Base-by-base conservation (phyloP, 2,329 filamentous ascomycete genomes). In the Penicillium sp. region DNA sequence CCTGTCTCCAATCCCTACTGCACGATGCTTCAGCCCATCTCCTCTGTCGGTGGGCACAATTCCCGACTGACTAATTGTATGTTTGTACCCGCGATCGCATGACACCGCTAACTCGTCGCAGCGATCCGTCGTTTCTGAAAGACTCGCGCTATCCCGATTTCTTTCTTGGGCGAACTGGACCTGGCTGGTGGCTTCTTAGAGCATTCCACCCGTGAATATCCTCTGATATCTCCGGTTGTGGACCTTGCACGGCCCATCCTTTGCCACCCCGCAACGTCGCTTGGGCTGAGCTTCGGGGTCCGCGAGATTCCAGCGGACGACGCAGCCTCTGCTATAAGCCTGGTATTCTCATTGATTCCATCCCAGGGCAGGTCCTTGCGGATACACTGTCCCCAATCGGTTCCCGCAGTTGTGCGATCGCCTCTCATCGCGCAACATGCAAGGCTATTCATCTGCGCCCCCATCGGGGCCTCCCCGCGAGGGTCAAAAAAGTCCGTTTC, bases 401-500 rank as follows among this genome's bases (percentile, higher is more conserved):
- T 24, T 24, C 37, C 11, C 4, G 13, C 27, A 18, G 18, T 8
- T 18, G 31, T 32, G 31, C 31, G 6, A 10, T 32, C 7, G 29
- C n/a, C 29, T 32, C 31, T 32, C 26, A 13, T 13, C 31, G 31
- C 29, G 29, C 31, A 36, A 41, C 45, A 83, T 89, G 81, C 83
- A 84, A 67, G 82, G 79, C 61, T 91, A 89, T 69, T 80, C 83
- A 36, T 90, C 90, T 72, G 81, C 83, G 68, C 83, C 86, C 57
- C 78, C 73, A 60, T 80, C 72, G 64, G 72, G 77, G 64, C 77
- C 80, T 62, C 80, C 80, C 52, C 78, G 85, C 59, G 86, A 89
- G 69, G 87, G 86, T 50, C 87, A 91, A 65, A 91, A 90, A 75
- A 91, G 86, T 91, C 27, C 10, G n/a, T 27, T 23, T 20, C 16